Evolutionary conservation across 345 rosid genomes (phyloP).

Genomic region (Hibiscus syriacus): DNA sequence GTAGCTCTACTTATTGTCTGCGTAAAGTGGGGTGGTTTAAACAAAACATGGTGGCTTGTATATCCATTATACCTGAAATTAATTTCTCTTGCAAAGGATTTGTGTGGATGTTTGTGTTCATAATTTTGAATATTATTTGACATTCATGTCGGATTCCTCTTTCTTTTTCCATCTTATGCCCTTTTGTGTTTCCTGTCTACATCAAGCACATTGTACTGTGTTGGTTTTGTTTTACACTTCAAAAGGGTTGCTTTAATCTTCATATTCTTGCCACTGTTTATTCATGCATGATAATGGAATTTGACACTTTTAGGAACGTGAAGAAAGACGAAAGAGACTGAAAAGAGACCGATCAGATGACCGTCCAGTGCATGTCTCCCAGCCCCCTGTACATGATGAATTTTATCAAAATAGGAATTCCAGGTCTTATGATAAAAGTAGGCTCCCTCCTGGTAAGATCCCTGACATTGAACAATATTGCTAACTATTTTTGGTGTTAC

Average conservation of each 20-base stretch:
- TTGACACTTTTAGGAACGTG: slow-evolving; percentile 59
- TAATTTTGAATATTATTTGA: background rate
- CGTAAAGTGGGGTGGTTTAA: background rate
- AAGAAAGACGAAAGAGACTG: slow-evolving; percentile 42
- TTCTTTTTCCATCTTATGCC: background rate
- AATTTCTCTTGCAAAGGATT: background rate
- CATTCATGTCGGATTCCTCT: background rate
- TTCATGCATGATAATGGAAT: slow-evolving; percentile 1
- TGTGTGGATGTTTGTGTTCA: too few relatives aligned
- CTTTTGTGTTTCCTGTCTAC: background rate
- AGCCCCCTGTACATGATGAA: slow-evolving; percentile 41
- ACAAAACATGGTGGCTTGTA: background rate
- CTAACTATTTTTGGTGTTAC: background rate
- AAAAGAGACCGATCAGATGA: slow-evolving; percentile 57
- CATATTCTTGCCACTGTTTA: background rate
- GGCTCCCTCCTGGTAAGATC: slow-evolving; percentile 74
- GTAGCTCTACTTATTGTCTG: background rate
- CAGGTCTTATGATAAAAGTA: slow-evolving; percentile 55
- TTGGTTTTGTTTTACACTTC: background rate
- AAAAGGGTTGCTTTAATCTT: background rate
- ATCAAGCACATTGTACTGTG: background rate
- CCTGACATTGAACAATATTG: background rate
- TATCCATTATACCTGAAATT: background rate
- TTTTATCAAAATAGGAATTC: slow-evolving; percentile 34
- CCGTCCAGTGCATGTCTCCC: slow-evolving; percentile 41